Evolutionary conservation across 2,329 filamentous ascomycete genomes (phyloP), one percentile per base, ranked within the genome.

Genomic region (Ascochyta rabiei): DNA sequence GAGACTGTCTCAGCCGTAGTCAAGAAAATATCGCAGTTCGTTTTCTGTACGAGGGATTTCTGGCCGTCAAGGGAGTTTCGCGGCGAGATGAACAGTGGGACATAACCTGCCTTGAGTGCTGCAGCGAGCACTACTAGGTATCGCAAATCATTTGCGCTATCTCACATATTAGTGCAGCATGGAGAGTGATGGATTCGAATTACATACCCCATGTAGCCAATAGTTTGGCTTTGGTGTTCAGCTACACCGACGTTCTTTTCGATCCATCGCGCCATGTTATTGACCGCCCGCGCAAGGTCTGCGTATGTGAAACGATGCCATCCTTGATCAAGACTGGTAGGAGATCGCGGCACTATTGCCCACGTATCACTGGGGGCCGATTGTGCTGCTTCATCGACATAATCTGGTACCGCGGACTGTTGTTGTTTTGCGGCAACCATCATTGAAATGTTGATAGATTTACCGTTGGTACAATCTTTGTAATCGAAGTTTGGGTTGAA

Each of bases 201-300:
- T 2, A 34, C 46, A 6, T 15, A 56, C 53, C 53, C 53, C 37
- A 56, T 50, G 6, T 56, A 56, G 10, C 46, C 53, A 23, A 56
- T 50, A 6, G 47, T 50, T 31, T 56, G 47, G 5, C 53, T 42
- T 38, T 37, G 41, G 10, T 56, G 23, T 24, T 56, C 18, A 8
- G 47, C 18, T 15, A 34, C 24, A 18, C 53, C 53, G 16, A 50
- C 2, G 18, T 23, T 50, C 15, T 43, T 39, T 21, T 56, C 53
- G 18, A 56, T 47, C 53, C 53, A 56, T 37, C 47, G 41, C 15
- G 53, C 53, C 42, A 56, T 10, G 26, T 35, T 43, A 16, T 56
- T 16, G 1, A 56, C 53, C 3, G 53, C 53, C n/a, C 37, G 38
- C 12, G 53, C 46, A 19, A 56, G 47, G 19, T 56, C 42, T 30